Evolutionary conservation across 352 stramenopile genomes (phyloP), one percentile per base, ranked within the genome.

Genomic region (Phytophthora capsici): DNA sequence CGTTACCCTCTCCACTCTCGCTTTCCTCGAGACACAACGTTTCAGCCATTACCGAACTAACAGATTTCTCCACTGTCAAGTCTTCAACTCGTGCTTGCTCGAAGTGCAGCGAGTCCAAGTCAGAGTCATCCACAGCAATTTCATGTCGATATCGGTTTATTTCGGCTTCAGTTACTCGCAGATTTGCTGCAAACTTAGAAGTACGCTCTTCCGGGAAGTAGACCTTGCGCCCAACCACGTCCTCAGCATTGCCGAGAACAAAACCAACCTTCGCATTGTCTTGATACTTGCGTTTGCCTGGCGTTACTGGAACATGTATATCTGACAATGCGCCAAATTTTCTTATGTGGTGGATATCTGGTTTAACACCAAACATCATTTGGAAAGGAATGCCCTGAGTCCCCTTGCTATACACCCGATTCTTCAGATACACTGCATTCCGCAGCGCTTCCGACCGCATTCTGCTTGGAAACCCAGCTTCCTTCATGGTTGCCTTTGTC

Each of bases 351-450:
- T 63, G 54, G 0, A 55, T 8, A 23, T 63, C 54, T 4, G 44
- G 54, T 10, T 55, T 54, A 9, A 63, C 25, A 6, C 51, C 51
- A 50, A 59, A 50, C 51, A 59, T 50, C 51, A 50, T n/a, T n/a
- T n/a, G n/a, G n/a, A n/a, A n/a, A n/a, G n/a, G n/a, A n/a, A n/a
- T n/a, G n/a, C n/a, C n/a, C n/a, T n/a, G n/a, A n/a, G n/a, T n/a
- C n/a, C n/a, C n/a, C n/a, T n/a, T n/a, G n/a, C n/a, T n/a, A n/a
- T n/a, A n/a, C n/a, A n/a, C n/a, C n/a, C n/a, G n/a, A n/a, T n/a
- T n/a, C n/a, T n/a, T n/a, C n/a, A n/a, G n/a, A n/a, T n/a, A n/a
- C n/a, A n/a, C n/a, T n/a, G n/a, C n/a, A n/a, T n/a, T n/a, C n/a
- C n/a, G n/a, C n/a, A n/a, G n/a, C n/a, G n/a, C n/a, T n/a, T n/a